phyloP scores from a whole-genome alignment of 768 basidiomycete genomes.

The Lactifluus piperatus region DNA sequence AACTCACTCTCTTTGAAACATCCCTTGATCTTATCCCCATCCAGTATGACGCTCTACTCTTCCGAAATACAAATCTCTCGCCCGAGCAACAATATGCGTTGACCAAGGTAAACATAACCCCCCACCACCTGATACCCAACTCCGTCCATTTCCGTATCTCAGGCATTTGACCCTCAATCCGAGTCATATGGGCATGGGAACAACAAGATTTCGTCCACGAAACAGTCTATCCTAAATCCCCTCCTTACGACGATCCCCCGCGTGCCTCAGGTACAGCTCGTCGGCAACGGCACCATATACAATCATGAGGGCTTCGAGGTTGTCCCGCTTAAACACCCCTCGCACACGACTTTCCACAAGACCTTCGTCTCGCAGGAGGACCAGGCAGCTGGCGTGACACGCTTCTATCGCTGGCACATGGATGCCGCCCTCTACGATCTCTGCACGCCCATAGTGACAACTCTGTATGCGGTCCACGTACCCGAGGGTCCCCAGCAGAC shows the following conservation, averaged over 20 bases:
- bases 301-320: constrained; percentile 69
- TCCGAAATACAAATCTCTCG: constrained; percentile 55
- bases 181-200: constrained; percentile 80
- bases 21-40: not conserved
- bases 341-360: constrained; percentile 79
- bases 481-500: constrained; percentile 57
- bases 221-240: constrained; percentile 76
- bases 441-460: constrained; percentile 72
- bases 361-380: constrained; percentile 61
- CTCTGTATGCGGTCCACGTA: constrained; percentile 65
- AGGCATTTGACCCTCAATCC: constrained; percentile 69
- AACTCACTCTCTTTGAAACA: constrained; percentile 12
- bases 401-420: constrained; percentile 88
- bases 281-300: constrained; percentile 75
- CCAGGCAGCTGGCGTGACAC: constrained; percentile 58
- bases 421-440: constrained; percentile 75
- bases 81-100: constrained; percentile 81
- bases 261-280: constrained; percentile 82
- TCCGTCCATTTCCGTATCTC: not conserved
- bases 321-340: constrained; percentile 73
- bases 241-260: constrained; percentile 84
- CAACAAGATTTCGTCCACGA: constrained; percentile 68
- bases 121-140: not conserved
- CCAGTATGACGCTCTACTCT: constrained; percentile 68
- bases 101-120: constrained; percentile 50